Percentiles rank a stretch among this genome's conserved stretches.
phyloP scores from a whole-genome alignment of 176 grass and related monocot species.

The Cymbopogon citratus region DNA sequence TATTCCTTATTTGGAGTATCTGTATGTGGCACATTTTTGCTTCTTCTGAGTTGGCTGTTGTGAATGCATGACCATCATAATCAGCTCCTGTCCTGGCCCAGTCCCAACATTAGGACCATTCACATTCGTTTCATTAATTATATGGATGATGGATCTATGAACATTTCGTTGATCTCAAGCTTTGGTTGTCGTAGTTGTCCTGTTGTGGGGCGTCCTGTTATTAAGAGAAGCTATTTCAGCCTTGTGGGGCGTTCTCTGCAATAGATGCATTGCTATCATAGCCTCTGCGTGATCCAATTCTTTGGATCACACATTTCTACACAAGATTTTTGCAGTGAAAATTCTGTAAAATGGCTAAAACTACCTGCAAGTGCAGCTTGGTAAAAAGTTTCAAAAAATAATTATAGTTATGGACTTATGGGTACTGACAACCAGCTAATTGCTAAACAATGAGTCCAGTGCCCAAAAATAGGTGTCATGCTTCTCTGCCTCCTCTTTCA shows the following conservation, averaged over 20 bases:
- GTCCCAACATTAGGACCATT: not conserved
- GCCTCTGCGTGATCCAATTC: not conserved
- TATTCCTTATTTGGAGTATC: not conserved
- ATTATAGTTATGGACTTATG: not conserved
- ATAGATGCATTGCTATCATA: constrained; percentile 5
- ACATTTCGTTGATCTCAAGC: constrained; percentile 3
- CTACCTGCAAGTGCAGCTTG: not conserved
- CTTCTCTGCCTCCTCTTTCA: not conserved
- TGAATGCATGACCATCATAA: constrained; percentile 12
- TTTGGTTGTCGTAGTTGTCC: constrained; percentile 7
- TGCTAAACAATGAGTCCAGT: not conserved
- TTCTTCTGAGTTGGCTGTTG: not conserved
- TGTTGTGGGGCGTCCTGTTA: not conserved
- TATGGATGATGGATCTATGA: not conserved
- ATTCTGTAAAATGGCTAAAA: not conserved
- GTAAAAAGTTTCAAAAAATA: not conserved
- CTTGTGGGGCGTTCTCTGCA: constrained; percentile 25
- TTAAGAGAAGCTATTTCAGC: constrained; percentile 5
- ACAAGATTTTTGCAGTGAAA: not conserved
- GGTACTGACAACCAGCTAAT: not conserved
- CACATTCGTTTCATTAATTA: constrained; percentile 21
- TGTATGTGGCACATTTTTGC: not conserved
- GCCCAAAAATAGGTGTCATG: not conserved
- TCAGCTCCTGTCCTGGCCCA: not conserved
- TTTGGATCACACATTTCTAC: not conserved